These are phyloP conservation scores for Chamaecrista fasciculata DNA, from an alignment of 306 rosid genomes.

Conservation along the genomic window DNA sequence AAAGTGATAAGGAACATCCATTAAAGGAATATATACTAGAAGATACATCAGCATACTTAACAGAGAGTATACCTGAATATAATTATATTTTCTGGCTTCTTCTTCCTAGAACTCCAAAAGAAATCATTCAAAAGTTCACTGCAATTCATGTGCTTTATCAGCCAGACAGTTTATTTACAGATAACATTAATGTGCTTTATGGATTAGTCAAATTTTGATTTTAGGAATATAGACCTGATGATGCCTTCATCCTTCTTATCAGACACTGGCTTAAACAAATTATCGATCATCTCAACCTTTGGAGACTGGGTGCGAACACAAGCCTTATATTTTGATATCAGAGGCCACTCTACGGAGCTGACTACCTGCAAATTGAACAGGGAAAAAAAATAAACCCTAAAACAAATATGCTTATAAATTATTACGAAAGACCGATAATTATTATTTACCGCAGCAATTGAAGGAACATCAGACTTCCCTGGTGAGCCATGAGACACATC, in stretches of 20 bases:
- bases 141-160: slow-evolving; percentile 28
- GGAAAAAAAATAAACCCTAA: neutral
- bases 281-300: slow-evolving; percentile 84
- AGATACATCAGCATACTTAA: no score
- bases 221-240: slow-evolving; percentile 51
- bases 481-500: slow-evolving; percentile 97
- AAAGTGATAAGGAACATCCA: neutral
- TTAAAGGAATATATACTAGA: no score
- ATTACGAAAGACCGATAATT: neutral
- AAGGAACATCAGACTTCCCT: slow-evolving; percentile 84
- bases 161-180: neutral
- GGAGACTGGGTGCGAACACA: slow-evolving; percentile 87
- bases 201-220: neutral
- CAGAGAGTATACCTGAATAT: slow-evolving; percentile 65
- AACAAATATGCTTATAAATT: neutral
- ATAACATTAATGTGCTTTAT: no score
- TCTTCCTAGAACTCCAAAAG: slow-evolving; percentile 64
- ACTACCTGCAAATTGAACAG: slow-evolving; percentile 57
- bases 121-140: slow-evolving; percentile 85
- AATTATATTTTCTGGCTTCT: slow-evolving; percentile 78
- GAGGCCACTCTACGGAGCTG: slow-evolving; percentile 92
- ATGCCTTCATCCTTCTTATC: slow-evolving; percentile 80
- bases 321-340: slow-evolving; percentile 82
- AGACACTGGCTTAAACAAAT: slow-evolving; percentile 60
- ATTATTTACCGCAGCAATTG: slow-evolving; percentile 79